phyloP scores from a whole-genome alignment of 805 yeast genomes.

The Barnettozyma sucrosica region DNA sequence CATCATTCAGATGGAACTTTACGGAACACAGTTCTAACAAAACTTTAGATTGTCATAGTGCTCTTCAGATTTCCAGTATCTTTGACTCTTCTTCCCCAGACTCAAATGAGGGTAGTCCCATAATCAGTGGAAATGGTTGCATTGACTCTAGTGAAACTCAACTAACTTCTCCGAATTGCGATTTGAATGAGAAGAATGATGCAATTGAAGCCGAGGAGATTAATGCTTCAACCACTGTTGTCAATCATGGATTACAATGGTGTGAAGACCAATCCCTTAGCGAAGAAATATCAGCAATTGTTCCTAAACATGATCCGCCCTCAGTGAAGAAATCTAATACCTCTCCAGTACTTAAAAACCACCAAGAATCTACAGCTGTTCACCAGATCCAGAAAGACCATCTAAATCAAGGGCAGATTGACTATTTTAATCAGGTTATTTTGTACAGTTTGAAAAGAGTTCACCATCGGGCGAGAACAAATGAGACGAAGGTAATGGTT shows the following conservation, averaged over 20 bases:
- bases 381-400: not conserved
- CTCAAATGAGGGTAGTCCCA: constrained; percentile 15
- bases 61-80: not conserved
- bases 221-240: not conserved
- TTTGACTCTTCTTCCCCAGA: constrained; percentile 10
- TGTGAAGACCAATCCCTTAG: not conserved
- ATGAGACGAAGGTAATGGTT: constrained; percentile 42
- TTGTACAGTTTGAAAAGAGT: constrained; percentile 42
- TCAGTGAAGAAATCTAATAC: too few relatives aligned
- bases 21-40: constrained; percentile 5
- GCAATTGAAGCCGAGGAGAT: not conserved
- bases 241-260: constrained; percentile 1
- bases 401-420: constrained; percentile 16
- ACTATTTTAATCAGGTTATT: constrained; percentile 38
- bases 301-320: not conserved
- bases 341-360: not conserved
- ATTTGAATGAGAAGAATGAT: not conserved
- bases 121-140: constrained; percentile 1
- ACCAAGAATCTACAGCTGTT: not conserved
- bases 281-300: not conserved
- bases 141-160: constrained; percentile 18
- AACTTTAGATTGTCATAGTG: constrained; percentile 5
- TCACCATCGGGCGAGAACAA: constrained; percentile 45
- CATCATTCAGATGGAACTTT: constrained; percentile 24
- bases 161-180: constrained; percentile 16